These are phyloP conservation scores for Aspergillus thermomutatus DNA, from an alignment of 2,329 filamentous ascomycete genomes.

Conservation along the genomic window DNA sequence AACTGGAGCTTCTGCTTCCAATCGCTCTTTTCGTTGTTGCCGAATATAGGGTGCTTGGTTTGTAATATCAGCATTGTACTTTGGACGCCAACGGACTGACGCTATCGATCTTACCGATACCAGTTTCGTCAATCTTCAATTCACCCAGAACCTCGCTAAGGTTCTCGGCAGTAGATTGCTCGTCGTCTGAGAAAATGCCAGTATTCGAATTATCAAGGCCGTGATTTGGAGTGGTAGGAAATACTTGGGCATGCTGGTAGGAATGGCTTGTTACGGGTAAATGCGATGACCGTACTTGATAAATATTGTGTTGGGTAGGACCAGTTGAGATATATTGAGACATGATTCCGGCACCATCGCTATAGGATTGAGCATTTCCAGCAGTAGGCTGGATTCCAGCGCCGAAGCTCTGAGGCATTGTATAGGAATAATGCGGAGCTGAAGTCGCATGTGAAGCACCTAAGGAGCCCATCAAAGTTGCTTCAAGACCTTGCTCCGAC, in stretches of 20 bases:
- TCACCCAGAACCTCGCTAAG: conserved; percentile 79
- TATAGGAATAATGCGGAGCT: conserved; percentile 51
- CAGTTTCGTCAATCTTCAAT: conserved; percentile 80
- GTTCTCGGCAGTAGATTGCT: conserved; percentile 66
- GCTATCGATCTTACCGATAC: conserved; percentile 64
- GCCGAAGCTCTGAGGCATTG: conserved; percentile 46
- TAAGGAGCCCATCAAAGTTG: conserved; percentile 19
- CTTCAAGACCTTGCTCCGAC: conserved; percentile 26
- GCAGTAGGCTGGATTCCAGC: conserved; percentile 51
- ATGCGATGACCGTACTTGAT: conserved; percentile 30
- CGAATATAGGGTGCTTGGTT: conserved; percentile 76
- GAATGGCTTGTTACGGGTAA: conserved; percentile 28
- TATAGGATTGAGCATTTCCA: conserved; percentile 44
- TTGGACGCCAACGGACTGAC: background rate
- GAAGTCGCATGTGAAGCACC: conserved; percentile 41
- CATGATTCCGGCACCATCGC: conserved; percentile 39
- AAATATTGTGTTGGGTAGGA: conserved; percentile 27
- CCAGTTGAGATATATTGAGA: conserved; percentile 34
- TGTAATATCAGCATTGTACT: conserved; percentile 6
- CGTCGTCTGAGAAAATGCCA: conserved; percentile 55
- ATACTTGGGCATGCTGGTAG: conserved; percentile 28
- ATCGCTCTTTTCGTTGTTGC: conserved; percentile 51
- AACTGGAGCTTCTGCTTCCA: conserved; percentile 53
- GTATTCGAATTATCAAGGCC: conserved; percentile 34
- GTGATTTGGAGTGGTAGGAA: conserved; percentile 23